Evolutionary conservation across 108 stramenopile species (phyloP), one percentile per base, ranked within the genome.

Genomic region (Nitzschia putrida): DNA sequence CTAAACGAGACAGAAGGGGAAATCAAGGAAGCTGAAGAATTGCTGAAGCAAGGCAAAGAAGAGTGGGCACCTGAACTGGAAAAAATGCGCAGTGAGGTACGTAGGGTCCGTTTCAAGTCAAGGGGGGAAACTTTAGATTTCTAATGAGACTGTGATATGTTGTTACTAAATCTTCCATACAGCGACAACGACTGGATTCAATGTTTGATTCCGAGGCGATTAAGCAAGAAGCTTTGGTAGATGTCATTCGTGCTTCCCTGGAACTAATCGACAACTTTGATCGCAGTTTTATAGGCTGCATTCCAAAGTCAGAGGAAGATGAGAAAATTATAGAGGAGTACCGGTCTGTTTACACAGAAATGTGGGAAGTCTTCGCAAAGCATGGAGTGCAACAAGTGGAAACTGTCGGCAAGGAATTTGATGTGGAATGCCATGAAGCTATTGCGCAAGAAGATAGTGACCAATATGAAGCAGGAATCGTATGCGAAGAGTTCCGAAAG

Each of bases 371-470:
- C n/a, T 88, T 95, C 52, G 56, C 50, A 20, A 81, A 85, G 18
- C 74, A 92, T 63, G 91, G 91, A 54, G 94, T 95, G 61, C 82
- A 83, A 43, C 80, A 85, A 65, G 82, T 95, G 16, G 79, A 82
- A 44, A 95, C 91, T 53, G 81, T 95, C 40, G 94, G 94, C 42
- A 77, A 23, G 11, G 94, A 95, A 53, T 95, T 95, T 73, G 85
- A 95, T 69, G 92, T 92, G 49, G 91, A 95, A 53, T 21, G 81
- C 12, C 94, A 95, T 70, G 88, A 95, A 69, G 94, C 94, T n/a
- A 79, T 95, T 39, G 87, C 89, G 90, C 89, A 91, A 74, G 78
- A 73, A 68, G 81, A 88, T 16, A 71, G 66, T 47, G 86, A 87
- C 12, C 88, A 91, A 43, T 87, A 87, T 57, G 91, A 91, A 58